A percentile compares a stretch with the other conserved stretches of the same genome.
Evolutionary conservation across 768 basidiomycete genomes (phyloP).

Genomic region (Lentinus brumalis): DNA sequence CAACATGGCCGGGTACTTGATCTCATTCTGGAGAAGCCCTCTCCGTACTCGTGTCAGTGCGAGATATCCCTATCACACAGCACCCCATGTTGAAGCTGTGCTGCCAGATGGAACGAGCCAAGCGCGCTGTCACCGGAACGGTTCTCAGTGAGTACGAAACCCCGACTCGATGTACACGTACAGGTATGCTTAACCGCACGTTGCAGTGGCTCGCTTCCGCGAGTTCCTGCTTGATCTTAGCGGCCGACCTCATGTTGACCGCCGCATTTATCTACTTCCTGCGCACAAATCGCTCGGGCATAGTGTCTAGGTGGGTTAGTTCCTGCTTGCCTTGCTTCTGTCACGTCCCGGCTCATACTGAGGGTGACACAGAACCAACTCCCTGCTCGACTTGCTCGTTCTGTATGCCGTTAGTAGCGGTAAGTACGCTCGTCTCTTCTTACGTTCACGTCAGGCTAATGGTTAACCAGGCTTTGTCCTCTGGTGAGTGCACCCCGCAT

Average conservation of each 20-base stretch:
- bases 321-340: too few relatives aligned
- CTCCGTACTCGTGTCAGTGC: too few relatives aligned
- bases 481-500: neutral
- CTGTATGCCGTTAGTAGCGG: slow-evolving; percentile 6
- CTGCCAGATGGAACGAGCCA: too few relatives aligned
- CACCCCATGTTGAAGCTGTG: too few relatives aligned
- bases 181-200: too few relatives aligned
- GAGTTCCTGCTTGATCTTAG: neutral
- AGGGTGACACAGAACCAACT: neutral
- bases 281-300: neutral
- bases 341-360: neutral
- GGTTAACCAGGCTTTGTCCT: neutral
- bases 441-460: too few relatives aligned
- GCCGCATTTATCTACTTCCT: slow-evolving; percentile 3
- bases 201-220: neutral
- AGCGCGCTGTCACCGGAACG: too few relatives aligned
- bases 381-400: slow-evolving; percentile 2
- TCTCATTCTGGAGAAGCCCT: too few relatives aligned
- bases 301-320: neutral
- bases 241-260: slow-evolving; percentile 1
- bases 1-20: too few relatives aligned
- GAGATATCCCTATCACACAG: too few relatives aligned
- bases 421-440: neutral
- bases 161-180: too few relatives aligned
- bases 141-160: too few relatives aligned